Base-by-base conservation (phyloP, 1,284 basidiomycete species). In the Boletus semigastroideus region DNA sequence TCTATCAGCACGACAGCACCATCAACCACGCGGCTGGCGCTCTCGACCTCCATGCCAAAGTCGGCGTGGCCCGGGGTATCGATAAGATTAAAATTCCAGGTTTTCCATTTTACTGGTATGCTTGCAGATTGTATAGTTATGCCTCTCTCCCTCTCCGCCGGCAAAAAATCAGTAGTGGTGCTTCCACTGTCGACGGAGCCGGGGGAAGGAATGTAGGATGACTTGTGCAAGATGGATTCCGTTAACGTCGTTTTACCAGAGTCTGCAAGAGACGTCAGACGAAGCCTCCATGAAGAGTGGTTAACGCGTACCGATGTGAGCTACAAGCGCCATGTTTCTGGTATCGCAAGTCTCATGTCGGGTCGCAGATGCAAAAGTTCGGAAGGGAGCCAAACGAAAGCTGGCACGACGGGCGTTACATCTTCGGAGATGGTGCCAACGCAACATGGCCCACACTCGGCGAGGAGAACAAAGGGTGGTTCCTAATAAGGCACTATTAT, bases 1-100 rank as follows among this genome's bases (percentile, higher is more conserved):
- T 95, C 92, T 34, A 95, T 83, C 17, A 95, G 72, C 16, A 95
- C 87, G 14, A 95, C 84, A 5, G 91, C 90, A 52, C 93, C 93
- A 61, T 95, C 92, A 2, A 94, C 84, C 10, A 95, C 88, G 16
- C 92, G 82, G 62, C 92, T 92, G 13, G 92, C 92, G 59, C 92
- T 89, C 68, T 94, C 93, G 11, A 95, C 93, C 63, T 95, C 92
- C 87, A 95, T 94, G 3, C 92, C 92, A 71, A 95, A 95, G 69
- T 95, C 92, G 8, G 92, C 91, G 69, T 95, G 92, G 16, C 92
- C 92, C 8, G 92, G 92, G 6, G 92, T 95, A 64, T 95, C 93
- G 45, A 95, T 87, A 36, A 95, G 78, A 61, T 94, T 94, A 70
- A 92, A 90, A 4, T 78, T 83, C 82, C 87, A 90, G 55, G 82